Conservation (phyloP, 1,139 yeast genomes). For the Suhomyces coccinellae region DNA sequence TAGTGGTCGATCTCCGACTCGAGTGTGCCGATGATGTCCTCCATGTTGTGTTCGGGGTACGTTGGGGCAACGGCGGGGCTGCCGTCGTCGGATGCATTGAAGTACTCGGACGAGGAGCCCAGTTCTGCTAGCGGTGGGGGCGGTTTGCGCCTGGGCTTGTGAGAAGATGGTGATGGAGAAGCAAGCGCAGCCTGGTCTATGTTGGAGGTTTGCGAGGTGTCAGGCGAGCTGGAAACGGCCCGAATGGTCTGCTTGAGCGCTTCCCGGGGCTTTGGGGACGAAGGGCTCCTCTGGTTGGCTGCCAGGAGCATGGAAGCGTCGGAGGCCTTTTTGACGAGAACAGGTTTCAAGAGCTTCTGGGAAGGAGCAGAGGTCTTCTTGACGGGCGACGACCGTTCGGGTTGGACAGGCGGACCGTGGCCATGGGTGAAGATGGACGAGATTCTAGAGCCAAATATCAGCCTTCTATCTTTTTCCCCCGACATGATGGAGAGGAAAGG, state of each 20-base stretch:
- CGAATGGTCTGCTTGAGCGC: slow-evolving; percentile 1
- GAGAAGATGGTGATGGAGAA: background rate
- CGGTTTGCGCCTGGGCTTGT: slow-evolving; percentile 22
- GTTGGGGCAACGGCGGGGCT: background rate
- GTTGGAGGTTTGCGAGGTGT: background rate
- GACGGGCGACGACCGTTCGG: background rate
- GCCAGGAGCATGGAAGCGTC: slow-evolving; percentile 8
- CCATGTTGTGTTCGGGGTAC: slow-evolving; percentile 9
- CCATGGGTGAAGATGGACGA: slow-evolving; percentile 29
- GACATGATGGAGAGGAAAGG: slow-evolving; percentile 5
- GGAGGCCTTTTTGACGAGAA: slow-evolving; percentile 10
- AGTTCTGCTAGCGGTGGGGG: slow-evolving; percentile 20
- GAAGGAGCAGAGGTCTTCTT: background rate
- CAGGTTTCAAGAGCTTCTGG: slow-evolving; percentile 9
- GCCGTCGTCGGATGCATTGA: slow-evolving; percentile 9
- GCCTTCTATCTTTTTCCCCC: slow-evolving; percentile 17
- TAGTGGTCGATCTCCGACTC: slow-evolving; percentile 21
- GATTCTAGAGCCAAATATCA: slow-evolving; percentile 28
- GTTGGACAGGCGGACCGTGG: slow-evolving; percentile 4
- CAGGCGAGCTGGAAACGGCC: slow-evolving; percentile 1
- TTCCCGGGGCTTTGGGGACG: slow-evolving; percentile 4
- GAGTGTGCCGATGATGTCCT: slow-evolving; percentile 22
- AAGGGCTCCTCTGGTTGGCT: slow-evolving; percentile 3
- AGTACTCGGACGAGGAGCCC: slow-evolving; percentile 12
- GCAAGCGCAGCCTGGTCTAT: background rate